phyloP scores from a whole-genome alignment of 1,284 basidiomycete genomes.

The Limonomyces culmigenus region DNA sequence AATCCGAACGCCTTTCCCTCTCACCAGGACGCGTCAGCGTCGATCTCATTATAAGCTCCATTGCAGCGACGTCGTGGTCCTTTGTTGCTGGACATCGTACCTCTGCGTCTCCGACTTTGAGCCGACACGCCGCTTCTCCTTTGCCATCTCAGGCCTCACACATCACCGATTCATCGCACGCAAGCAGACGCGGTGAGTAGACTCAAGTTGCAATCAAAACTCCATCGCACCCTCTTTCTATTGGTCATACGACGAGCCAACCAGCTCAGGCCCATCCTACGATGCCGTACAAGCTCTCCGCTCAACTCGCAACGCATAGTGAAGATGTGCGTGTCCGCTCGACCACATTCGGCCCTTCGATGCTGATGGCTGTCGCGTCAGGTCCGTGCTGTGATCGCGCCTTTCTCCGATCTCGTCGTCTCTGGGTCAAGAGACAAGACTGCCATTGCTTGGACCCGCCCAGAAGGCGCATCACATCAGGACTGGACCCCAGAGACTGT shows the following conservation, averaged over 20 bases:
- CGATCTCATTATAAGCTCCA: neutral
- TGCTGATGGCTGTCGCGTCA: conserved; percentile 13
- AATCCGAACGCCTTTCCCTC: neutral
- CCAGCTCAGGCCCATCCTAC: conserved; percentile 9
- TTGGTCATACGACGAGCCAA: neutral
- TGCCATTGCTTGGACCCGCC: conserved; percentile 61
- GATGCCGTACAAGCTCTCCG: conserved; percentile 77
- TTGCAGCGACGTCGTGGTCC: neutral
- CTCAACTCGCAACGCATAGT: conserved; percentile 53
- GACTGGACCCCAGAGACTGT: conserved; percentile 35
- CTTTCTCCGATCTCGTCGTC: conserved; percentile 55
- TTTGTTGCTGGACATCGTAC: neutral
- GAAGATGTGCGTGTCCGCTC: conserved; percentile 45
- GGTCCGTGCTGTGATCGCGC: conserved; percentile 63
- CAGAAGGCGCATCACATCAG: conserved; percentile 27
- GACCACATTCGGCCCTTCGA: neutral
- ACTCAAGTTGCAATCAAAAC: neutral
- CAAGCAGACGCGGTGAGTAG: neutral
- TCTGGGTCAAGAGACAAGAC: conserved; percentile 85
- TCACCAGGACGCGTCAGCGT: neutral
- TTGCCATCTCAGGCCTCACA: too few species aligned
- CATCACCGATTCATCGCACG: neutral
- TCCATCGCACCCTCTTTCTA: conserved; percentile 1
- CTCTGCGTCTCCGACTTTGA: too few species aligned
- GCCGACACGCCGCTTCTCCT: too few species aligned